Base-by-base conservation (phyloP, 108 stramenopile species). In the Nitzschia sp. region DNA sequence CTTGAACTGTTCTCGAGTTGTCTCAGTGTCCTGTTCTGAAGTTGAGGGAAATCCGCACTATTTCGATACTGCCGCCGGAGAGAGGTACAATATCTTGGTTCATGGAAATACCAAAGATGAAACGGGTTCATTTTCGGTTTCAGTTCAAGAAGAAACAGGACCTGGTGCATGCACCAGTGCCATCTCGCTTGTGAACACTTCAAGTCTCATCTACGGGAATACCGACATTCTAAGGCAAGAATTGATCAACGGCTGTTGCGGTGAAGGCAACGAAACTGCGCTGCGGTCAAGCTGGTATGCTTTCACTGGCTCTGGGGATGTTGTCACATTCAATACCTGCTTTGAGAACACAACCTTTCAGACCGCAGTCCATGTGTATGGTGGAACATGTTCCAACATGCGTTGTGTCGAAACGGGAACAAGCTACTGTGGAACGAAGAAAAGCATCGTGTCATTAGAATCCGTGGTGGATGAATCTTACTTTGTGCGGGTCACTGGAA, bases 261-360 rank as follows among this genome's bases (percentile, higher is more conserved):
- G 15, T 9, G 37, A 25, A 9, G 46, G 37, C 7, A 44, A 59
- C 20, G 26, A 17, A 8, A 11, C 17, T 19, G 54, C 34, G 15
- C 46, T 67, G 9, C 25, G 29, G 25, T 67, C 42, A 24, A 39
- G 69, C 6, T 76, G 75, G 75, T 76, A 76, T 57, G 20, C 63
- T 14, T 64, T 76, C 21, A 22, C 41, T 12, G 75, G 75, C 3
- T 64, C 61, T 38, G 75, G 75, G 46, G 42, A 24, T 5, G 8
- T 25, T 8, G 26, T 67, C 15, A 60, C 66, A 7, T 40, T 66
- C 41, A 65, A 41, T 8, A 75, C 73, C 20, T 75, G 73, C 39
- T 54, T 53, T 10, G 51, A 62, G 40, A 12, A 24, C 41, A 75
- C 73, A 12, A 60, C 62, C 26, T 75, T 75, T 26, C 37, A 38